Evolutionary conservation across 108 stramenopile genomes (phyloP), one percentile per base, ranked within the genome.

Genomic region (Nannochloropsis gaditana): DNA sequence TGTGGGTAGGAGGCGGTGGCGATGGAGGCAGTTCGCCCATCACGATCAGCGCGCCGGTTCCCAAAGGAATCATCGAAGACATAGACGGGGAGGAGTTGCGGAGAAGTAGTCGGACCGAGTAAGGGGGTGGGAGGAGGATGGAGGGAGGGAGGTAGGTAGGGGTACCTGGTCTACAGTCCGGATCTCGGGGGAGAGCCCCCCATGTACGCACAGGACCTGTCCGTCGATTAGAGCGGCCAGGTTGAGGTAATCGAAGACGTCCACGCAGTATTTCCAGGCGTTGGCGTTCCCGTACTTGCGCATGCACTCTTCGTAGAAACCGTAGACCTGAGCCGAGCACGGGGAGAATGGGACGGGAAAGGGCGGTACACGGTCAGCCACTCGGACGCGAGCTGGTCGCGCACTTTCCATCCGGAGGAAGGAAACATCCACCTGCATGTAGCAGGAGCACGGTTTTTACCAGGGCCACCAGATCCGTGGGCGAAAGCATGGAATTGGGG

Each of bases 221-320:
- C 95, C 94, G 84, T 96, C 96, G 15, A 98, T 95, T 44, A 98
- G 73, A 17, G 96, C 96, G 80, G 97, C 96, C 42, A 98, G 92
- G 42, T 96, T 95, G 80, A 98, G 95, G 91, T 96, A 95, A 87
- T 98, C 96, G 90, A 98, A 98, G 45, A 96, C 86, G 91, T 96
- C 96, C 9, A 95, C 96, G 88, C 97, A 99, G 80, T 95, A 89
- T 88, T 97, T 96, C 97, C 97, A 99, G 43, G 98, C 96, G 87
- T 96, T 97, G 43, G 96, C 97, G 85, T 91, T 93, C 9, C 97
- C 98, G 86, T 99, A 98, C 90, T 99, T 99, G 86, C 97, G 93
- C 43, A 98, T 93, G 90, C 97, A 98, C 92, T 99, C 98, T 83
- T 98, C 98, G 89, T 98, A 98, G 90, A 99, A 99, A 21, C 98